Base-by-base conservation (phyloP, 805 yeast species). In the Ogataea pilisensis region DNA sequence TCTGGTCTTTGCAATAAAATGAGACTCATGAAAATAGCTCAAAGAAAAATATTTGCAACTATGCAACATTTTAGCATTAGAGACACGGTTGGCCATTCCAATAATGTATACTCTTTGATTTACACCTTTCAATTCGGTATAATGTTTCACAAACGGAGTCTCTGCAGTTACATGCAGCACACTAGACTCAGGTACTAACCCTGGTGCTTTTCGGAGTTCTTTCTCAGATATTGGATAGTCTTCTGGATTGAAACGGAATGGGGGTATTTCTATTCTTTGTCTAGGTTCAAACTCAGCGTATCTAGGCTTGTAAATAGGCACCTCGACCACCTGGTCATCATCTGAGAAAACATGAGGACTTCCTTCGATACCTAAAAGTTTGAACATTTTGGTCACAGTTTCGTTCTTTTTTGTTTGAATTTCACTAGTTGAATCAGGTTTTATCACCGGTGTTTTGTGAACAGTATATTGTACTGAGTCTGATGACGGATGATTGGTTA, bases 1-100 rank as follows among this genome's bases (percentile, higher is more conserved):
- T n/a, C 66, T 39, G 5, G 55, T 49, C 32, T 43, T 46, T 1
- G 59, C 58, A 17, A 58, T 3, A 31, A 39, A 55, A 35, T 55
- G 56, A 1, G 36, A 16, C 14, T 44, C 38, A 13, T 54, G 60
- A 41, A 48, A 55, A 39, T 45, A 64, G 5, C 26, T 21, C 12
- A 60, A 13, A 3, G 35, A 14, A 33, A 61, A 61, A 37, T 47
- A 54, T 19, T 50, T 51, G 34, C 60, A 53, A 8, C 29, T 34
- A 33, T 49, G 49, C 3, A 50, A 20, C 2, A 44, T 26, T 30
- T 41, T 45, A n/a, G 40, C 30, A 8, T 35, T 36, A 3, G 34
- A 29, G 4, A 48, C 2, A 1, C 50, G 45, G 4, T 37, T 30
- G 18, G 36, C 31, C 7, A 37, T 13, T 12, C 48, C 49, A 13